A percentile compares a stretch with the other conserved stretches of the same genome.
Evolutionary conservation across 768 basidiomycete genomes (phyloP).

Genomic region (Psilocybe azurescens): DNA sequence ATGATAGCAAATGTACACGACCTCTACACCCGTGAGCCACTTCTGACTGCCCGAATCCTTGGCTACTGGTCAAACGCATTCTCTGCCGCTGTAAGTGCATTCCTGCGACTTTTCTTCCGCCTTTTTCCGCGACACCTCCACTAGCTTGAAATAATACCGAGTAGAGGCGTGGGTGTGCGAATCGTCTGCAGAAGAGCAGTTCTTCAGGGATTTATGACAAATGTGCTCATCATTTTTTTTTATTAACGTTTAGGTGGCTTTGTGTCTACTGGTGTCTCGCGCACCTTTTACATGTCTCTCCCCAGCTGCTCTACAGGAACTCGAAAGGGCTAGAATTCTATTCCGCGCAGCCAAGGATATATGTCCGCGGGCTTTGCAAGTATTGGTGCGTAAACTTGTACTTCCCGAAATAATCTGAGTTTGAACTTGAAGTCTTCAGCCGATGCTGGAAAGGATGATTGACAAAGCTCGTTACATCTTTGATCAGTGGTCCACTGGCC

Average conservation of each 20-base stretch:
- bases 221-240: slow-evolving; percentile 6
- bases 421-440: slow-evolving; percentile 32
- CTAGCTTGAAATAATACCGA: slow-evolving; percentile 11
- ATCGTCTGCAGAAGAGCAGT: slow-evolving; percentile 6
- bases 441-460: slow-evolving; percentile 54
- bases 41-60: slow-evolving; percentile 57
- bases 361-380: slow-evolving; percentile 51
- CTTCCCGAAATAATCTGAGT: slow-evolving; percentile 4
- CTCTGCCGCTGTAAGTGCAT: slow-evolving; percentile 50
- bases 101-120: slow-evolving; percentile 8
- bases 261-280: slow-evolving; percentile 61
- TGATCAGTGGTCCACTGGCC: slow-evolving; percentile 49
- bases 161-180: slow-evolving; percentile 23
- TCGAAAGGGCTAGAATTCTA: slow-evolving; percentile 52
- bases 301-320: slow-evolving; percentile 65
- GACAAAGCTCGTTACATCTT: slow-evolving; percentile 56
- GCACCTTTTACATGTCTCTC: slow-evolving; percentile 71
- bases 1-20: slow-evolving; percentile 67
- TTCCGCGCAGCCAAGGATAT: slow-evolving; percentile 51
- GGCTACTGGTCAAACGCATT: slow-evolving; percentile 62
- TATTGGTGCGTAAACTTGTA: slow-evolving; percentile 42
- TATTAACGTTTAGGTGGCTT: slow-evolving; percentile 43
- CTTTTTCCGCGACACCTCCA: slow-evolving; percentile 13
- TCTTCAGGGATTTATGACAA: neutral
- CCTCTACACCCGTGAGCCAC: slow-evolving; percentile 61